These are phyloP conservation scores for Colletotrichum cuscutae DNA, from an alignment of 2,329 filamentous ascomycete species.

Conservation along the genomic window DNA sequence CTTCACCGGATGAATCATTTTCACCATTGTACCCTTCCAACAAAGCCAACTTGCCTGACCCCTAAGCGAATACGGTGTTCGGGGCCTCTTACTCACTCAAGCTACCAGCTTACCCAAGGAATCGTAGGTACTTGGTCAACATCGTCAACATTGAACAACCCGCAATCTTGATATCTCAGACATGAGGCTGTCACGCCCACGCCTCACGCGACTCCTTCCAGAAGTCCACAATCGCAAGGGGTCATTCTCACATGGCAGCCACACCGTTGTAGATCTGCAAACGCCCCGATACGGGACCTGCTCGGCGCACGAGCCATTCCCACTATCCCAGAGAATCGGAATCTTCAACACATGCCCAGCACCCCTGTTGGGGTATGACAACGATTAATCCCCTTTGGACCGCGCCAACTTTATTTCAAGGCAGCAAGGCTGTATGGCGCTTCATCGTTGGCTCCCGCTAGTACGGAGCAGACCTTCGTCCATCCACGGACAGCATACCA, in stretches of 20 bases:
- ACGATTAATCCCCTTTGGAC: background rate
- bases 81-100: no score
- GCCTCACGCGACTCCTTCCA: background rate
- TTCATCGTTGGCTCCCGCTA: background rate
- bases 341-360: constrained; percentile 5
- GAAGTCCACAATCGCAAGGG: background rate
- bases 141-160: background rate
- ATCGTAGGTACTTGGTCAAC: background rate
- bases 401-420: background rate
- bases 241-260: background rate
- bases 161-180: background rate
- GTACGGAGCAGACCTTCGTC: background rate
- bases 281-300: background rate
- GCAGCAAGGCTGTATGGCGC: constrained; percentile 11
- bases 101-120: background rate
- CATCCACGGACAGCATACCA: background rate
- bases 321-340: constrained; percentile 1
- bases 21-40: background rate
- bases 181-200: background rate
- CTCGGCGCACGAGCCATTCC: constrained; percentile 1
- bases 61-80: background rate
- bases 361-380: constrained; percentile 7
- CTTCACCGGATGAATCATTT: background rate
- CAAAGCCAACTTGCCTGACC: background rate
- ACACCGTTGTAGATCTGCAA: constrained; percentile 7